Evolutionary conservation across 2,329 filamentous ascomycete genomes (phyloP), one percentile per base, ranked within the genome.

Genomic region (Chrysoporthe cubensis): DNA sequence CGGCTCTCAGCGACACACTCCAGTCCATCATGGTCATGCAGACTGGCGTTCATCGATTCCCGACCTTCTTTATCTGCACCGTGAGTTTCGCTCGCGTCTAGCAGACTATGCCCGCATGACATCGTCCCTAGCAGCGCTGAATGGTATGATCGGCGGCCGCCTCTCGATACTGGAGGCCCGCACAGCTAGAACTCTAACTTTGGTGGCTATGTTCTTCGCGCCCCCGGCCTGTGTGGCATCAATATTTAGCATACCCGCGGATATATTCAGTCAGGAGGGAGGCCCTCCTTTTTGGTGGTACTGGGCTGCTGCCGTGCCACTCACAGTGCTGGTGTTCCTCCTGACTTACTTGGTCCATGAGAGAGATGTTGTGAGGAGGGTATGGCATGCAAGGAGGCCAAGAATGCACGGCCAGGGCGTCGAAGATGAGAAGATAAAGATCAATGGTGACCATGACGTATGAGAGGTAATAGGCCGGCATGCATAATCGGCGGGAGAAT

Each of bases 81-180:
- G 63, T 6, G 63, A 66, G 9, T 66, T 66, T 21, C 58, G 66
- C 11, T 60, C 43, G 13, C 63, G 56, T 42, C 66, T 68, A 4
- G 63, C 63, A 9, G 66, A 68, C 34, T 68, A 66, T 16, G 66
- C 63, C 7, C 63, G 66, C 21, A 66, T 68, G 63, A 66, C 58
- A 26, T 68, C 71, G 3, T 70, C 70, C 8, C 58, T 72, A 21
- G 72, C 78, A 13, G 71, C 80, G 42, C 59, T 68, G 4, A 62
- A 66, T 26, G 66, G 63, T 11, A 68, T 68, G 63, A 59, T 66
- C 18, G 63, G 66, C 14, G 66, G 66, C 8, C 66, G 63, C 21
- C 62, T 66, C n/a, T 65, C 66, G 14, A 62, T 68, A 8, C 66
- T 66, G 6, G 66, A 68, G 42, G 66, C 63, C 21, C 66, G 58